Percentiles rank a stretch among this genome's conserved stretches.
Evolutionary conservation across 106 monocot species (phyloP).

Genomic region (Triglochin maritima): DNA sequence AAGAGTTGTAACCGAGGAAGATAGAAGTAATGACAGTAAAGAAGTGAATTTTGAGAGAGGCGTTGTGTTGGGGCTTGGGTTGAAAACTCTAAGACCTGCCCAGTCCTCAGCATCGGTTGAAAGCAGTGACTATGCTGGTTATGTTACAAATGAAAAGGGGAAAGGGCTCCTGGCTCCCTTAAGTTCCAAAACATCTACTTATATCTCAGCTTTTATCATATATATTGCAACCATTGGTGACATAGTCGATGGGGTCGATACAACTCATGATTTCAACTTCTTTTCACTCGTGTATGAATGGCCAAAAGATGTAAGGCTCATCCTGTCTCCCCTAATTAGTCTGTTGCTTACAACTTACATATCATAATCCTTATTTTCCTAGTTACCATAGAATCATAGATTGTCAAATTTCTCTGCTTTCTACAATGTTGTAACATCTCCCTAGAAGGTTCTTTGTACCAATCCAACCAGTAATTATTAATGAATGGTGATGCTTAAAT

Average conservation of each 20-base stretch:
- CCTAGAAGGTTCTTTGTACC: no score
- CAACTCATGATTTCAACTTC: slow-evolving; percentile 97
- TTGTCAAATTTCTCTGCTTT: no score
- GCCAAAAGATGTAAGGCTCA: slow-evolving; percentile 90
- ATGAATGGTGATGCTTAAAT: no score
- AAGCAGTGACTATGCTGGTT: slow-evolving; percentile 20
- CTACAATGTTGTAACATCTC: no score
- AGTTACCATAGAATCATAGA: no score
- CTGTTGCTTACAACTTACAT: no score
- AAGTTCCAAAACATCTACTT: slow-evolving; percentile 61
- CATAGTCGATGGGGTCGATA: slow-evolving; percentile 93
- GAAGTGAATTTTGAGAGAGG: slow-evolving; percentile 31
- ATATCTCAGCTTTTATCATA: slow-evolving; percentile 88
- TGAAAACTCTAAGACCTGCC: slow-evolving; percentile 30
- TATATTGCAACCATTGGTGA: slow-evolving; percentile 95
- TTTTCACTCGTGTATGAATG: slow-evolving; percentile 93
- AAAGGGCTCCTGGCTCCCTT: slow-evolving; percentile 47
- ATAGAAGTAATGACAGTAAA: slow-evolving; percentile 42
- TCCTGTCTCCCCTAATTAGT: background rate
- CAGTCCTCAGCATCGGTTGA: slow-evolving; percentile 13
- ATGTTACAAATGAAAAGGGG: slow-evolving; percentile 43
- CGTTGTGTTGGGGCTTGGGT: slow-evolving; percentile 62
- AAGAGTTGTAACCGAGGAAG: slow-evolving; percentile 75
- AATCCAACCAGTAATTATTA: no score
- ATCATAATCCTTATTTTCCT: no score